Conservation (phyloP, 2,329 filamentous ascomycete genomes). For the Sarocladium kiliense region DNA sequence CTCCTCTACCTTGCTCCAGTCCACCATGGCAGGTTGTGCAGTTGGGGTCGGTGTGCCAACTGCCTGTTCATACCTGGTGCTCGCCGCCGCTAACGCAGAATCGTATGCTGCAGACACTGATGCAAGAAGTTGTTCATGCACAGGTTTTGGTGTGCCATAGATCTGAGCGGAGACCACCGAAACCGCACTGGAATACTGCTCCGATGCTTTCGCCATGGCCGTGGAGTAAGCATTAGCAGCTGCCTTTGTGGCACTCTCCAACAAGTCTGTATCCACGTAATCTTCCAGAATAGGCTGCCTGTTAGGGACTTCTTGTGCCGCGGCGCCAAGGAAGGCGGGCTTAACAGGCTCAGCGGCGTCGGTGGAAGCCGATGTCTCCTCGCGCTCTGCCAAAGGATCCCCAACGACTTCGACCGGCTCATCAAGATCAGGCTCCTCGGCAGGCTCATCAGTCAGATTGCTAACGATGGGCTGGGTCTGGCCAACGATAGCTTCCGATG, state of each 20-base stretch:
- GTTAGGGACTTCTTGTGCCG: slow-evolving; percentile 43
- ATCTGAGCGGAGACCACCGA: slow-evolving; percentile 63
- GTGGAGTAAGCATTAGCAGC: slow-evolving; percentile 57
- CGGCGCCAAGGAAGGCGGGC: slow-evolving; percentile 44
- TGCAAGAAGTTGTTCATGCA: slow-evolving; percentile 63
- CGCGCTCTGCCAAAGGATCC: slow-evolving; percentile 16
- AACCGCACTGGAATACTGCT: slow-evolving; percentile 63
- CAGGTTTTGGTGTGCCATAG: slow-evolving; percentile 63
- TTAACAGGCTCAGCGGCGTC: slow-evolving; percentile 32
- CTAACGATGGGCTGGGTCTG: slow-evolving; percentile 18
- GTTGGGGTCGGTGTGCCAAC: slow-evolving; percentile 39
- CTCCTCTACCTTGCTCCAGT: slow-evolving; percentile 49
- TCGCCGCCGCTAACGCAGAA: slow-evolving; percentile 57
- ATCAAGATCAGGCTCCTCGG: slow-evolving; percentile 16
- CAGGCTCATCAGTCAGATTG: slow-evolving; percentile 23
- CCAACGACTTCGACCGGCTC: slow-evolving; percentile 23
- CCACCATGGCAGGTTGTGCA: slow-evolving; percentile 21
- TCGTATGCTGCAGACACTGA: slow-evolving; percentile 67
- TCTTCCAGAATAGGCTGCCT: slow-evolving; percentile 46
- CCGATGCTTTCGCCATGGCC: slow-evolving; percentile 60
- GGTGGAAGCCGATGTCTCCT: slow-evolving; percentile 17
- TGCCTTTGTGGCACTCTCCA: slow-evolving; percentile 28
- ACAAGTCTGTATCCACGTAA: slow-evolving; percentile 33
- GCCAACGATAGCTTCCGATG: slow-evolving; percentile 20
- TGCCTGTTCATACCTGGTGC: slow-evolving; percentile 50